These are phyloP conservation scores for Monsonia emarginata DNA, from an alignment of 441 rosid species.

Conservation along the genomic window DNA sequence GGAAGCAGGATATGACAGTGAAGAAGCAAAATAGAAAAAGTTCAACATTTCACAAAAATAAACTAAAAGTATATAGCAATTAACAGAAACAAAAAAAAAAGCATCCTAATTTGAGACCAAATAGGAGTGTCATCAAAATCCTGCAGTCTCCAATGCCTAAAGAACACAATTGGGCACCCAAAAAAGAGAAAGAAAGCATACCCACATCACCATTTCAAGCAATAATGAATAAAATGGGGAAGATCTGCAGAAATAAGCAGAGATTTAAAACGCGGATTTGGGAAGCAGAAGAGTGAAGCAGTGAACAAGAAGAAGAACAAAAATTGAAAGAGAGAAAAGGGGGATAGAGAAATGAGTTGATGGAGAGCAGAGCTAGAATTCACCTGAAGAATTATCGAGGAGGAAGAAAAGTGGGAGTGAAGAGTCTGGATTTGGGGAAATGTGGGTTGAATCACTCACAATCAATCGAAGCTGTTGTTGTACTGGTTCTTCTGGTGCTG, in stretches of 20 bases:
- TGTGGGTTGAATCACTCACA: neutral
- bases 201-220: constrained; percentile 8
- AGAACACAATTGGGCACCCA: constrained; percentile 7
- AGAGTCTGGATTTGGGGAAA: neutral
- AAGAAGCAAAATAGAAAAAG: neutral
- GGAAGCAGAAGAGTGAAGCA: constrained; percentile 10
- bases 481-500: neutral
- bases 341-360: constrained; percentile 6
- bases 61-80: neutral
- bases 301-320: neutral
- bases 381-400: neutral
- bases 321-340: neutral
- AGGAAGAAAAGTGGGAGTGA: neutral
- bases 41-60: neutral
- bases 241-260: constrained; percentile 30
- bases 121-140: neutral
- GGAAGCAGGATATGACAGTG: neutral
- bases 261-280: constrained; percentile 23
- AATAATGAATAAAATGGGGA: constrained; percentile 23
- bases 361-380: neutral
- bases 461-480: neutral
- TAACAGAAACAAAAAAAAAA: neutral
- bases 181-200: constrained; percentile 12
- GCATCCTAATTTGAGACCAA: neutral
- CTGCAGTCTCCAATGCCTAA: neutral